Evolutionary conservation across 768 basidiomycete genomes (phyloP), one percentile per base, ranked within the genome.

Genomic region (Crassisporium funariophilum): DNA sequence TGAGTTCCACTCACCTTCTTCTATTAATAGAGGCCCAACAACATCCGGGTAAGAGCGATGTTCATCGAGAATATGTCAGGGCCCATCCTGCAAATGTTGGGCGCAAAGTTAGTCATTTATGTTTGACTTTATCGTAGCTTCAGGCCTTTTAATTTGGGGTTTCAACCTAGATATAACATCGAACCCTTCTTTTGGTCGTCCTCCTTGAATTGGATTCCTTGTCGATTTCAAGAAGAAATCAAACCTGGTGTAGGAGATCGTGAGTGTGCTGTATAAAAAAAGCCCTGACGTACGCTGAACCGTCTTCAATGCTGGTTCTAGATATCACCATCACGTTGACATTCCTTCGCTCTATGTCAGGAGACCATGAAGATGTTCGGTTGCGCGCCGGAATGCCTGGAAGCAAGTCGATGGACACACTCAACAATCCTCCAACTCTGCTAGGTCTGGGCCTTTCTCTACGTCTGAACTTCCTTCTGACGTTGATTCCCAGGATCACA

Each of bases 161-260:
- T 19, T 9, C 5, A 9, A 12, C 44, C 27, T 17, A 78, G 82
- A 58, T 82, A 75, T 53, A 70, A 74, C 31, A 75, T 84, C 35
- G 83, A 84, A 52, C 83, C 83, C 0, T 85, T 84, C 60, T 85
- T 82, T 62, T 85, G 80, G 60, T 82, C 82, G 1, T 83, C 83
- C 0, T 80, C 81, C 16, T 53, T 82, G 4, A 83, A 81, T 49
- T 83, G 82, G 82, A 86, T 86, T 49, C 84, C 84, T 2, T 80
- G 81, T 1, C 76, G 82, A 44, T 86, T 80, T 44, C 79, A 82
- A 53, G 82, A 83, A 52, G 77, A 73, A 37, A 48, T 73, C 0
- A 24, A 60, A 10, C 57, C 58, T 10, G 62, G 65, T 11, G 35
- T 66, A 39, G 75, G 79, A 54, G 83, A 84, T 63, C 82, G 81